Base-by-base conservation (phyloP, 305 asterid genomes). In the Ajuga reptans region DNA sequence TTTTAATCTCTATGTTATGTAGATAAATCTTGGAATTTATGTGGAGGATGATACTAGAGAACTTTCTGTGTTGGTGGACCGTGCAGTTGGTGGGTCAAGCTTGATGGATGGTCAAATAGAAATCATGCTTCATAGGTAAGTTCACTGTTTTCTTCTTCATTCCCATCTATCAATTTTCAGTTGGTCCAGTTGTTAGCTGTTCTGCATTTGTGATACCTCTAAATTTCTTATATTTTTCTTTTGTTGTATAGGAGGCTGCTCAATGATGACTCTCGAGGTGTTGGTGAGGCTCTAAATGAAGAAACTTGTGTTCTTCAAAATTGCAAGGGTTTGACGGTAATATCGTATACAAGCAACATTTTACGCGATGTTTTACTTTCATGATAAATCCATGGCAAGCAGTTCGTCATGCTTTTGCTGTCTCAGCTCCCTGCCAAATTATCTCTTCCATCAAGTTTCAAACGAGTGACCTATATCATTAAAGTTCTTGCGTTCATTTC, bases 41-140 rank as follows among this genome's bases (percentile, higher is more conserved):
- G 45, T 85, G 75, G 89, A 86, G 80, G 98, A 88, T 68, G 81
- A 87, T 65, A 82, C 55, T 75, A 80, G 74, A 3, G 98, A 88
- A 77, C 67, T 92, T 64, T 92, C 97, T 9, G 84, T 92, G 75
- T 80, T 92, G 82, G 98, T 92, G 71, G 98, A 92, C 84, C 86
- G 98, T 46, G 83, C 98, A 59, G 89, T 87, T 56, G 97, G 97
- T 75, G 98, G 97, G 63, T 87, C 98, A 56, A 92, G 98, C 82
- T 73, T 90, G 65, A 76, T 74, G 67, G 96, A 90, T 77, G 97
- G 98, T 34, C 88, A 92, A 75, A 47, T 92, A 82, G 98, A 92
- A 78, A 77, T 92, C 72, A 90, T 90, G 98, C 96, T 90, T 69
- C 98, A 92, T 67, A 84, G 97, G 97, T 75, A 82, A 83, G 91